Conservation (phyloP, 1,139 yeast genomes). For the Nadsonia starkeyi-henricii region DNA sequence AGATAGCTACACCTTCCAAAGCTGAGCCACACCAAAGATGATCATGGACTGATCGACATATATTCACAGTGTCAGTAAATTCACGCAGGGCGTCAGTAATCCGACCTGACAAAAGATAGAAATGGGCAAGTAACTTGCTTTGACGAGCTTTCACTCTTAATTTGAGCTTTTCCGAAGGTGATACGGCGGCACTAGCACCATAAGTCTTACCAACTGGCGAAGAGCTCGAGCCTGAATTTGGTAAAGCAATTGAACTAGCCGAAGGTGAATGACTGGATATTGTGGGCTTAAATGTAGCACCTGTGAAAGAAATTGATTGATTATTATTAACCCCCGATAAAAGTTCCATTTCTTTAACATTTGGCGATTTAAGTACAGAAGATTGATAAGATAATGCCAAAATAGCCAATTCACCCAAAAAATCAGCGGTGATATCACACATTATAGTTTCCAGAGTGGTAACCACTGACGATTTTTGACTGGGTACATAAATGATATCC, state of each 20-base stretch:
- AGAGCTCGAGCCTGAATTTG: slow-evolving; percentile 1
- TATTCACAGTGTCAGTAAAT: slow-evolving; percentile 56
- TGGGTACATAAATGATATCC: neutral
- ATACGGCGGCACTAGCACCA: neutral
- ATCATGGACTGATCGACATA: slow-evolving; percentile 53
- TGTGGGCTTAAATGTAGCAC: neutral
- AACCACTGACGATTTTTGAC: slow-evolving; percentile 1
- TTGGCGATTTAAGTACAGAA: slow-evolving; percentile 3
- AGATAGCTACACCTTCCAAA: slow-evolving; percentile 62
- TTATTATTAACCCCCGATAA: slow-evolving; percentile 4
- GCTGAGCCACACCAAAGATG: slow-evolving; percentile 82
- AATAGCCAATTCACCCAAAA: slow-evolving; percentile 1
- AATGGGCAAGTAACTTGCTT: slow-evolving; percentile 3
- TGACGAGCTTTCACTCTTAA: slow-evolving; percentile 3
- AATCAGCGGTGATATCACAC: slow-evolving; percentile 2
- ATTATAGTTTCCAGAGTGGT: slow-evolving; percentile 2
- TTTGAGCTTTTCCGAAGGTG: slow-evolving; percentile 3
- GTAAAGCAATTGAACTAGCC: neutral
- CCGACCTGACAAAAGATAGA: slow-evolving; percentile 69
- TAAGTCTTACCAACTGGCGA: neutral
- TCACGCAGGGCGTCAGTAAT: slow-evolving; percentile 54
- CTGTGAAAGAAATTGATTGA: neutral
- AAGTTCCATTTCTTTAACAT: slow-evolving; percentile 3
- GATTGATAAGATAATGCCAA: slow-evolving; percentile 3
- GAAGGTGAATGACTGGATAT: neutral